Base-by-base conservation (phyloP, 140 eudicot genomes). In the Bidens hawaiensis region DNA sequence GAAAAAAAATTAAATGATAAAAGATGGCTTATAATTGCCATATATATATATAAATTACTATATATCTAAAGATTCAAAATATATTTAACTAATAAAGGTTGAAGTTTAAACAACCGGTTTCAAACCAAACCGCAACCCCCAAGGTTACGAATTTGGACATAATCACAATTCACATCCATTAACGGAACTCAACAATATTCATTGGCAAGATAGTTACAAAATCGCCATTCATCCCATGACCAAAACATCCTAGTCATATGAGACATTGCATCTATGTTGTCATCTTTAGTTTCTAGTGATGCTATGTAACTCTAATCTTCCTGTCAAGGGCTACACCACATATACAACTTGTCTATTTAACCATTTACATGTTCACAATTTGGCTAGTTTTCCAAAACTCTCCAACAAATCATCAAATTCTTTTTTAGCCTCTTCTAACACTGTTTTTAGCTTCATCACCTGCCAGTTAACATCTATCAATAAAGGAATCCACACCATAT, bases 401-500 rank as follows among this genome's bases (percentile, higher is more conserved):
- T 2, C 65, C 48, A 79, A 60, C 75, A 88, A 50, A 30, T 65
- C 61, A 46, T 54, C 52, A 54, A 79, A 82, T 67, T 68, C 80
- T 5, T 54, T 62, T 43, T 75, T 73, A 26, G 81, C 96, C 58
- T 72, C 80, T 41, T 25, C 62, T 19, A 88, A 63, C 33, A 79
- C 87, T 5, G 60, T 53, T 67, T 23, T 55, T 16, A 88, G 90
- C 16, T 47, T 66, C 25, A 34, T 45, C 49, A 77, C 77, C 96
- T 88, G 79, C 67, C 48, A 60, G 24, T 50, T 48, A 15, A 48
- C 49, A 51, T 71, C 7, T 33, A 36, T 71, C 45, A 52, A 51
- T 34, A 24, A 50, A 12, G 33, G 33, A 27, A 26, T 19, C 26
- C 2, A 47, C 10, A 17, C 3, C 3, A 47, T 25, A 17, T 12